Conservation (phyloP, 345 rosid species). For the Eucalyptus pauciflora region DNA sequence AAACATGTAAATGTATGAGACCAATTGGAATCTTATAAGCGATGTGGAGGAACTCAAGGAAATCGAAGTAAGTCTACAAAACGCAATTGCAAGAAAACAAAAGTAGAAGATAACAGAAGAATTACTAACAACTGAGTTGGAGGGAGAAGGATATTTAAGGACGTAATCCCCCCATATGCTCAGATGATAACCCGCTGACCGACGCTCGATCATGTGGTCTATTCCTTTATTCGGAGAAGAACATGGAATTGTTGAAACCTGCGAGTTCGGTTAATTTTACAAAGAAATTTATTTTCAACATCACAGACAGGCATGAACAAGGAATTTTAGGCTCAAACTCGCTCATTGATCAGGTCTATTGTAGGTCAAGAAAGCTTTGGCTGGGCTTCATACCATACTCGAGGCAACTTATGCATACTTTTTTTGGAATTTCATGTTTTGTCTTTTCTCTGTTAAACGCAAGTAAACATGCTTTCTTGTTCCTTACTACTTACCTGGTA, state of each 20-base stretch:
- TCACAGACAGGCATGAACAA: too few species aligned
- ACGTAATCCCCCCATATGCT: constrained; percentile 5
- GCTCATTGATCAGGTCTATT: too few species aligned
- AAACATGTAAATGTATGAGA: not conserved
- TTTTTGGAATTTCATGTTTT: too few species aligned
- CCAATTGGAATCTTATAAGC: not conserved
- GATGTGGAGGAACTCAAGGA: not conserved
- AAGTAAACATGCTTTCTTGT: too few species aligned
- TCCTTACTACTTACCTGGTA: too few species aligned
- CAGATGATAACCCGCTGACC: not conserved
- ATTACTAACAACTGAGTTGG: not conserved
- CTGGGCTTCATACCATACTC: too few species aligned
- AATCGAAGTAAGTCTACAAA: not conserved
- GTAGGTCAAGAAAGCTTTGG: too few species aligned
- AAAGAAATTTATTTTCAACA: too few species aligned
- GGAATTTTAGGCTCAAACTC: too few species aligned
- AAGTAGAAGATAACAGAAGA: not conserved
- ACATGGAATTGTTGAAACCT: not conserved
- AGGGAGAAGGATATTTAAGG: not conserved
- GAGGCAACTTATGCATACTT: too few species aligned
- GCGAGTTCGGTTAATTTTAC: too few species aligned
- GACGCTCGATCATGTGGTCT: not conserved
- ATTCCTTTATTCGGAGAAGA: not conserved
- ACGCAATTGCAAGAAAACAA: not conserved
- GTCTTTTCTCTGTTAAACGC: too few species aligned